These are phyloP conservation scores for Yamadazyma buinensis DNA, from an alignment of 1,139 yeast genomes.

Conservation along the genomic window DNA sequence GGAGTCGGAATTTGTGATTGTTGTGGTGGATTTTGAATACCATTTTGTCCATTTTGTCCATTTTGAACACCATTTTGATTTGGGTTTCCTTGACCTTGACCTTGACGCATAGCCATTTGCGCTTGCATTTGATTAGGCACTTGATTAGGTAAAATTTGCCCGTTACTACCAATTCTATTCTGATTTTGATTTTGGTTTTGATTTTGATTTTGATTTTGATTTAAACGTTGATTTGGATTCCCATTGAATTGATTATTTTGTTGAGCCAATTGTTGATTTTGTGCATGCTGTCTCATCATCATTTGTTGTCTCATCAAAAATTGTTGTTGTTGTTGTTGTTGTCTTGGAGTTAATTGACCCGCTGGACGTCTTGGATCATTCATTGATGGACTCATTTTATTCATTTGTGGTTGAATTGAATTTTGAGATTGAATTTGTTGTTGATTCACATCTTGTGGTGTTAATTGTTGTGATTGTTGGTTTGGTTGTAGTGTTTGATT, in stretches of 20 bases:
- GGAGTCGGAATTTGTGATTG: not conserved
- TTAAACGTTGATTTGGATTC: slow-evolving; percentile 1
- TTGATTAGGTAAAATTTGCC: too few species aligned
- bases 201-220: slow-evolving; percentile 11
- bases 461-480: slow-evolving; percentile 13
- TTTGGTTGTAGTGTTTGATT: slow-evolving; percentile 15
- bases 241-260: slow-evolving; percentile 4
- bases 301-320: slow-evolving; percentile 1
- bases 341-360: too few species aligned
- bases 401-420: slow-evolving; percentile 13
- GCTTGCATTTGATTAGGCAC: slow-evolving; percentile 7
- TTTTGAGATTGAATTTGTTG: slow-evolving; percentile 8
- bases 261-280: not conserved
- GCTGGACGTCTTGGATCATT: not conserved
- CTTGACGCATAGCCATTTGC: slow-evolving; percentile 1
- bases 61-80: too few species aligned
- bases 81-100: slow-evolving; percentile 1
- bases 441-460: slow-evolving; percentile 8
- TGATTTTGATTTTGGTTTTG: slow-evolving; percentile 1
- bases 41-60: too few species aligned
- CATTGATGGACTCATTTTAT: not conserved
- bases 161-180: too few species aligned
- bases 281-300: slow-evolving; percentile 10
- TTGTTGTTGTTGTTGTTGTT: slow-evolving; percentile 25
- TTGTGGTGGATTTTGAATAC: slow-evolving; percentile 5